These are phyloP conservation scores for Phytophthora aleatoria DNA, from an alignment of 352 stramenopile species.

Conservation along the genomic window DNA sequence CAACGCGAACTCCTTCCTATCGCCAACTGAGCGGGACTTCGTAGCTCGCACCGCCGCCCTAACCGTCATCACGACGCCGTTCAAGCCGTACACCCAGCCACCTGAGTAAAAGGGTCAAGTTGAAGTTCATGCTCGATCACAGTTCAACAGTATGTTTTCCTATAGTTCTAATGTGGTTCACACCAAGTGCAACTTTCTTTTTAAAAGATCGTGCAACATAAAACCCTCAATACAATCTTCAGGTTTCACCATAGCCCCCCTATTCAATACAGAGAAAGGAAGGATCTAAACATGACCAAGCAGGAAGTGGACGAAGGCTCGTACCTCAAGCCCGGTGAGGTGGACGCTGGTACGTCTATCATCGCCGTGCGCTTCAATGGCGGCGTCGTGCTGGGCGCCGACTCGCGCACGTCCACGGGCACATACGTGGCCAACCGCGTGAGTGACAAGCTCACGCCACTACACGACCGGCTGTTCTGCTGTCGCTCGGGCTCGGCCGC, in stretches of 20 bases:
- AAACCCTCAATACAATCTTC: slow-evolving; percentile 10
- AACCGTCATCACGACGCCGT: slow-evolving; percentile 40
- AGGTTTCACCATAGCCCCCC: neutral
- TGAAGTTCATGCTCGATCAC: slow-evolving; percentile 20
- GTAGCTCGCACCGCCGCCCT: slow-evolving; percentile 41
- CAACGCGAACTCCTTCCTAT: slow-evolving; percentile 34
- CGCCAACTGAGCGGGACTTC: slow-evolving; percentile 41
- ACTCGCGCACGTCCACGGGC: slow-evolving; percentile 93
- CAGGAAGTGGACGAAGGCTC: slow-evolving; percentile 59
- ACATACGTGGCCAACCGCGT: slow-evolving; percentile 98
- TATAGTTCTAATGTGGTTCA: neutral
- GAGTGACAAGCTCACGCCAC: slow-evolving; percentile 97
- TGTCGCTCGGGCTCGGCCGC: slow-evolving; percentile 97
- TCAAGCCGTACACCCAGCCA: slow-evolving; percentile 20
- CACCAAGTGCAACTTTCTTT: neutral
- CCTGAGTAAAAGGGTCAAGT: slow-evolving; percentile 16
- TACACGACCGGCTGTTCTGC: slow-evolving; percentile 98
- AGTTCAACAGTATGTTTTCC: neutral
- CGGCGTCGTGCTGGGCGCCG: slow-evolving; percentile 97
- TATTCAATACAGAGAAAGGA: slow-evolving; percentile 21
- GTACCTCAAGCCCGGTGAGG: slow-evolving; percentile 90
- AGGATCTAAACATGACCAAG: slow-evolving; percentile 47
- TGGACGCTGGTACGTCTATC: slow-evolving; percentile 98
- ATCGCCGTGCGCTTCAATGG: slow-evolving; percentile 97
- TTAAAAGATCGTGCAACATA: slow-evolving; percentile 17